A percentile compares a stretch with the other conserved stretches of the same genome.
These are phyloP conservation scores for Cyamopsis tetragonoloba DNA, from an alignment of 306 rosid species.

Conservation along the genomic window DNA sequence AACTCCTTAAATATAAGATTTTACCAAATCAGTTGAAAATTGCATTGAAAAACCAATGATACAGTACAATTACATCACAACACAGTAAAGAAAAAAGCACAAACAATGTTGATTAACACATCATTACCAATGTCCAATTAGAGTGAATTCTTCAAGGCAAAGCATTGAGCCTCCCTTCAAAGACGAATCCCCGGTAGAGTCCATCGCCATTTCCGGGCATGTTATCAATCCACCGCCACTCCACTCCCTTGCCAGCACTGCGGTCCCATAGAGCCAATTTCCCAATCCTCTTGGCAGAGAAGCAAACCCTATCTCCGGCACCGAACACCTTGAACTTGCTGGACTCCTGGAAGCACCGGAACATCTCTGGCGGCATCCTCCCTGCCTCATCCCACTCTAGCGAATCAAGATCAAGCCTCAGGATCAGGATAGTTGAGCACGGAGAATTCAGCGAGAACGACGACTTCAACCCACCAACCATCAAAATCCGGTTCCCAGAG, in stretches of 20 bases:
- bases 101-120: slow-evolving; percentile 15
- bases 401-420: slow-evolving; percentile 60
- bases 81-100: background rate
- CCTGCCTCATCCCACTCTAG: slow-evolving; percentile 89
- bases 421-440: slow-evolving; percentile 74
- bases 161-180: slow-evolving; percentile 73
- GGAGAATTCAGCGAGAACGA: slow-evolving; percentile 65
- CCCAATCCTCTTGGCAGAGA: slow-evolving; percentile 71
- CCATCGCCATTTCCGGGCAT: slow-evolving; percentile 65
- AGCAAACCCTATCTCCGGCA: slow-evolving; percentile 62
- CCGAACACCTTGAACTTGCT: slow-evolving; percentile 88
- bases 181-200: slow-evolving; percentile 63
- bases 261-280: slow-evolving; percentile 75
- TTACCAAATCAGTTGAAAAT: slow-evolving; percentile 14
- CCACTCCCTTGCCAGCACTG: slow-evolving; percentile 19
- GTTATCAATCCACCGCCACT: slow-evolving; percentile 75
- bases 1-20: slow-evolving; percentile 3
- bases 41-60: slow-evolving; percentile 21
- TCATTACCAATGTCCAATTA: slow-evolving; percentile 19
- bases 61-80: slow-evolving; percentile 13
- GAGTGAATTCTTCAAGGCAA: slow-evolving; percentile 42
- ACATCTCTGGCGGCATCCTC: slow-evolving; percentile 80
- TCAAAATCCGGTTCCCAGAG: slow-evolving; percentile 47
- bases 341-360: slow-evolving; percentile 65
- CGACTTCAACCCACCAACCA: slow-evolving; percentile 82